Evolutionary conservation across 345 rosid genomes (phyloP), one percentile per base, ranked within the genome.

Genomic region (Hibiscus mutabilis): DNA sequence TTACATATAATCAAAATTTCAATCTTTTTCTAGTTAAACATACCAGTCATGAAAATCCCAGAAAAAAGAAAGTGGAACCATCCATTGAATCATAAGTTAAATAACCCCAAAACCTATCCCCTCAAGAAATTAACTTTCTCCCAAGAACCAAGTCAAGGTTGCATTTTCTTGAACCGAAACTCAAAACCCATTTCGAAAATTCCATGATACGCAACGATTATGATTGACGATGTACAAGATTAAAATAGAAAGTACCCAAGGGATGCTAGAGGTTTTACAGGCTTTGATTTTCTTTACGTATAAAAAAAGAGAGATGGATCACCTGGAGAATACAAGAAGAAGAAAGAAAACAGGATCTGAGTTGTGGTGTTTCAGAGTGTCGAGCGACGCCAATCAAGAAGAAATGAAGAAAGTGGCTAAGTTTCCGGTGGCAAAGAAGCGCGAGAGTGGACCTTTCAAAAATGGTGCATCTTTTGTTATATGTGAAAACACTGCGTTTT

Each of bases 391-490:
- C 18, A 16, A 49, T 3, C 1, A 49, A 49, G 6, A 49, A 49
- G n/a, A 18, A 40, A 13, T 18, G 56, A 40, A 19, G 14, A 13
- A 21, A 5, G 14, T 2, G 15, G 13, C 31, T 2, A 18, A 24
- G 69, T 15, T 15, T 24, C 7, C 21, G 13, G 3, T 3, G 21
- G 19, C 6, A 46, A 46, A 66, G 37, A 46, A 66, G 69, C 56
- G 55, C 69, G 55, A 66, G 37, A 66, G 37, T 46, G 37, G 6
- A 66, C 35, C 29, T 66, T 66, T 66, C 35, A 66, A 25, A 66
- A 66, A 11, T 33, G 10, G 53, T 22, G 31, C 11, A 42, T 65
- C 31, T 13, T 9, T 22, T 22, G 56, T 22, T 15, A 5, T 15
- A 47, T 14, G 6, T 6, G 63, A 59, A 60, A 13, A 60, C 33